Base-by-base conservation (phyloP, 805 yeast species). In the Kodamaea restingae region DNA sequence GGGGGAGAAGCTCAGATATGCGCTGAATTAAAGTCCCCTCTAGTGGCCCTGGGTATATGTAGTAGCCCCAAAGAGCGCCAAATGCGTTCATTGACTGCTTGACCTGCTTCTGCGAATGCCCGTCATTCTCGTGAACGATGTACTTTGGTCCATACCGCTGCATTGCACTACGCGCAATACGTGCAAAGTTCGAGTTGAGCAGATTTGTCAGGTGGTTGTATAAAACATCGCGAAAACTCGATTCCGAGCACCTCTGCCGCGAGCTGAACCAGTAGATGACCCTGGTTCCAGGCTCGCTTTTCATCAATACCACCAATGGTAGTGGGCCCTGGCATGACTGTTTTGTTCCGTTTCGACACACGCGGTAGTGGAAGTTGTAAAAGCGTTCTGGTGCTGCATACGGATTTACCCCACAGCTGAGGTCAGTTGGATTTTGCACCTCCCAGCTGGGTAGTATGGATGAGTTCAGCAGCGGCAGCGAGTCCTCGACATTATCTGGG, bases 201-300 rank as follows among this genome's bases (percentile, higher is more conserved):
- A n/a, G 18, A 21, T 20, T 18, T 4, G 12, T 18, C 4, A 43
- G 41, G 43, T 35, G 36, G 15, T 38, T 36, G 15, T 32, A 32
- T 30, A 38, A 32, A 2, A 36, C 36, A 9, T 28, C 35, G 9
- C 32, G 31, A 18, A 38, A 30, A 18, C 27, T 15, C 14, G 26
- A 18, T 20, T 31, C 39, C 32, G 18, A 43, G 18, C 22, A 43
- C 38, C 18, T 45, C 40, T 9, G 35, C 26, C 25, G 12, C 24
- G 18, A 46, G 41, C n/a, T 37, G 32, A 24, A 40, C 38, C 40
- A 36, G 51, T 56, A 52, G 30, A 47, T 47, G 5, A 47, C 26
- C 15, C 37, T 31, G 7, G 45, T 39, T 4, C 55, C 54, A 3
- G 50, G 49, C 15, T 55, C 57, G 35, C 48, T 49, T 35, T 51